Evolutionary conservation across 148 eudicot genomes (phyloP).

Genomic region (Tetragonia tetragonoides): DNA sequence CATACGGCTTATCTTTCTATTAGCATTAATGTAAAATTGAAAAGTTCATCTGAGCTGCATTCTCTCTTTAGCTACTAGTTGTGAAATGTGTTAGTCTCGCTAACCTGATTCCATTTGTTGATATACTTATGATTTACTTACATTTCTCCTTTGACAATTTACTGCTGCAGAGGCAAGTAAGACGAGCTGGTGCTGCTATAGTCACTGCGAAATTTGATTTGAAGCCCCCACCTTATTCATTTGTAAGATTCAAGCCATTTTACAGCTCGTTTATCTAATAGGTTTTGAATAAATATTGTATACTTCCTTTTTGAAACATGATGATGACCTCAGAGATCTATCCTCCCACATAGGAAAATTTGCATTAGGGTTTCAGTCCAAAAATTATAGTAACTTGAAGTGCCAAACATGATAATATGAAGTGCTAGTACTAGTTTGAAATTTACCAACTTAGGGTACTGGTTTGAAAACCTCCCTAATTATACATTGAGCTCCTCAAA

Average conservation of each 20-base stretch:
- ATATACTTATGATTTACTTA: not conserved
- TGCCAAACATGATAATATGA: no score
- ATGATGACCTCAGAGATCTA: not conserved
- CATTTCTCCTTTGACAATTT: not conserved
- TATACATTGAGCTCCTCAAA: no score
- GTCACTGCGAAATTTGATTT: slow-evolving; percentile 63
- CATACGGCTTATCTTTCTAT: not conserved
- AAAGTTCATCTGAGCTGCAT: not conserved
- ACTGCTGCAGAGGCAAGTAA: slow-evolving; percentile 42
- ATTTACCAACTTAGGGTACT: no score
- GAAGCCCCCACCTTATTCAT: slow-evolving; percentile 75
- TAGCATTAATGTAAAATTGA: not conserved
- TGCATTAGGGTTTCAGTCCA: no score
- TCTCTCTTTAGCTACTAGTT: not conserved
- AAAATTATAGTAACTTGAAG: no score
- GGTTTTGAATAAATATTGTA: not conserved
- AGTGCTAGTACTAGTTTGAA: no score
- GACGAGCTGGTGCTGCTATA: slow-evolving; percentile 38
- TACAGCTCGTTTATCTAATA: not conserved
- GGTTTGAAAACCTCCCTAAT: no score
- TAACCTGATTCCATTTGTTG: not conserved
- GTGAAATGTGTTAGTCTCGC: not conserved
- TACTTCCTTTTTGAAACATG: not conserved
- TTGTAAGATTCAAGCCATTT: slow-evolving; percentile 43
- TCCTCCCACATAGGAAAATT: not conserved